phyloP scores from a whole-genome alignment of 257 asterid genomes.

The Solanum rostratum region DNA sequence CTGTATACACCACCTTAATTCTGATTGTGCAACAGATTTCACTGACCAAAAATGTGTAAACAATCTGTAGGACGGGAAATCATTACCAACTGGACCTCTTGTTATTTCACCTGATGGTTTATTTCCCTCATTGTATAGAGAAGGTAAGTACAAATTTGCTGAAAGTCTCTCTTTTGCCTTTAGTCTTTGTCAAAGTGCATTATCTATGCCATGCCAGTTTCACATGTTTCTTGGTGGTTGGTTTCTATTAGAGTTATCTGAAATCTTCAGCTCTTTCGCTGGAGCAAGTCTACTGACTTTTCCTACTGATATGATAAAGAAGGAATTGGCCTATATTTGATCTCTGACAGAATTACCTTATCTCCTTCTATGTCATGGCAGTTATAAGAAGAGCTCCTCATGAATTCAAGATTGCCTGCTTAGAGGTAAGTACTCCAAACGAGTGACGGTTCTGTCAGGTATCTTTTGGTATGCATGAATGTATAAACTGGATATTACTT shows the following conservation, averaged over 20 bases:
- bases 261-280: neutral
- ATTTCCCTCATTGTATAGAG: constrained; percentile 88
- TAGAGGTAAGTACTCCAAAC: constrained; percentile 52
- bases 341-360: neutral
- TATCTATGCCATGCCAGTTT: neutral
- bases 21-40: neutral
- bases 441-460: neutral
- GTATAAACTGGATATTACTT: neutral
- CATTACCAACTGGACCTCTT: constrained; percentile 95
- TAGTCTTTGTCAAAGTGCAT: neutral
- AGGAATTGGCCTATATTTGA: neutral
- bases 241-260: neutral
- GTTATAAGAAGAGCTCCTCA: constrained; percentile 99
- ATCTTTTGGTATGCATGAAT: neutral
- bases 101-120: constrained; percentile 98
- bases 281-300: neutral
- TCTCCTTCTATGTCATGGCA: constrained; percentile 22
- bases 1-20: neutral
- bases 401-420: constrained; percentile 97
- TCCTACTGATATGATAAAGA: neutral
- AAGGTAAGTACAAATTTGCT: constrained; percentile 37
- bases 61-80: constrained; percentile 75
- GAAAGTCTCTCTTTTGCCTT: neutral
- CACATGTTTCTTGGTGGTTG: neutral
- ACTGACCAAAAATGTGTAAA: neutral